A percentile compares a stretch with the other conserved stretches of the same genome.
These are phyloP conservation scores for Chalaropsis ovoidea DNA, from an alignment of 2,329 filamentous ascomycete species.

Conservation along the genomic window DNA sequence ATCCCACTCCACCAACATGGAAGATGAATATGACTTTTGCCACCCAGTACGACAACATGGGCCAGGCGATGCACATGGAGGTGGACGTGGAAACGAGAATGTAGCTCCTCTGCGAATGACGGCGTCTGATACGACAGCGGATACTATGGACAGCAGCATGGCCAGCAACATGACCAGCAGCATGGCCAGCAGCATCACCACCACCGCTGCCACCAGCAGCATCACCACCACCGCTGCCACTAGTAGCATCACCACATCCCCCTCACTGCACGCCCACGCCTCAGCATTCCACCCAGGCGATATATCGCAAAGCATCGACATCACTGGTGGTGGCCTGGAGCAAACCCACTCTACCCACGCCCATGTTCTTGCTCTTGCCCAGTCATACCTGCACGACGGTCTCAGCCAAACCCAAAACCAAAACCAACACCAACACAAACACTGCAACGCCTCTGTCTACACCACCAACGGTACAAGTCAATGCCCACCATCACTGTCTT, in stretches of 20 bases:
- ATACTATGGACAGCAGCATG: neutral
- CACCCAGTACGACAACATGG: neutral
- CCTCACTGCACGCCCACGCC: neutral
- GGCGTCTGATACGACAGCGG: neutral
- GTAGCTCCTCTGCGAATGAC: neutral
- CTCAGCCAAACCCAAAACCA: no score
- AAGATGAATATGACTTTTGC: constrained; percentile 1
- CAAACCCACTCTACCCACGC: constrained; percentile 10
- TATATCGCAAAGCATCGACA: constrained; percentile 6
- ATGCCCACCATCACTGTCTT: neutral
- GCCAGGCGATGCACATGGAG: neutral
- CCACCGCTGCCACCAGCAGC: neutral
- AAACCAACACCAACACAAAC: no score
- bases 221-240: neutral
- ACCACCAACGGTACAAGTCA: neutral
- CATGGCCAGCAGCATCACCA: neutral
- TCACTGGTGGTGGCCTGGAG: neutral
- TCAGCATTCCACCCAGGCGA: constrained; percentile 10
- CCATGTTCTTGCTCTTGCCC: constrained; percentile 17
- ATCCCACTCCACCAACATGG: neutral
- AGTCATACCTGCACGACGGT: neutral
- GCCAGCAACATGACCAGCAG: neutral
- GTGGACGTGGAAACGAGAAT: neutral
- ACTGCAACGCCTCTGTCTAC: neutral
- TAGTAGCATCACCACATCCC: neutral